These are phyloP conservation scores for Glaciozyma antarctica DNA, from an alignment of 768 basidiomycete species.

Conservation along the genomic window DNA sequence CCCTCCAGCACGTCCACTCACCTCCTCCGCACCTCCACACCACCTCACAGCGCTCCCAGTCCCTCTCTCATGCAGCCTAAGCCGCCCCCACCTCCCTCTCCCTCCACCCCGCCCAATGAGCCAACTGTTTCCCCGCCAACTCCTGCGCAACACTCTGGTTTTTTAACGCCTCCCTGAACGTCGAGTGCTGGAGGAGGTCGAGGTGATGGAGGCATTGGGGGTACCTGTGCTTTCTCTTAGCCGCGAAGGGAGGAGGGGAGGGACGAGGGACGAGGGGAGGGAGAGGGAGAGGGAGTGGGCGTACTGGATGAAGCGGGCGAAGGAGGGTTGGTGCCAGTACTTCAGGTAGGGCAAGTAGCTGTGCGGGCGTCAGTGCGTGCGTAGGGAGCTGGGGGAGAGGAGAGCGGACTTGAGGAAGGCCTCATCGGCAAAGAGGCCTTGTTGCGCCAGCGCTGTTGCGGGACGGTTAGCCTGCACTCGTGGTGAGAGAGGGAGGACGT, in stretches of 20 bases:
- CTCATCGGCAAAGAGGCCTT: conserved; percentile 23
- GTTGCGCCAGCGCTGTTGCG: conserved; percentile 28
- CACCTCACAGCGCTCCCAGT: background rate
- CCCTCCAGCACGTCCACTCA: too few species aligned
- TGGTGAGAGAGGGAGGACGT: background rate
- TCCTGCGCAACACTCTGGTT: conserved; percentile 23
- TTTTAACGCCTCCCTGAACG: conserved; percentile 21
- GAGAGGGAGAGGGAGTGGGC: background rate
- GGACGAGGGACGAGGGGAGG: background rate
- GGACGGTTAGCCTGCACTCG: background rate
- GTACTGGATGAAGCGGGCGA: conserved; percentile 31
- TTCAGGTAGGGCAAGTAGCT: conserved; percentile 32
- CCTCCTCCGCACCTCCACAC: too few species aligned
- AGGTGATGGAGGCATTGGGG: conserved; percentile 31
- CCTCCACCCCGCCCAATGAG: conserved; percentile 33
- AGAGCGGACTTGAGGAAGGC: conserved; percentile 27
- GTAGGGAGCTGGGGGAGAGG: background rate
- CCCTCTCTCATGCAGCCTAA: background rate
- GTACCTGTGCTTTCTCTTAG: conserved; percentile 8
- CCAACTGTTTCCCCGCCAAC: conserved; percentile 26
- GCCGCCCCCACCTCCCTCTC: conserved; percentile 24
- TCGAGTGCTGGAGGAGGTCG: conserved; percentile 15
- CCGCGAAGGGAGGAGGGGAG: background rate
- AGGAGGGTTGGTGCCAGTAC: conserved; percentile 26
- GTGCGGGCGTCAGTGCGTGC: background rate